phyloP scores from a whole-genome alignment of 371 early-diverging fungal genomes.

The Gilbertella persicaria region DNA sequence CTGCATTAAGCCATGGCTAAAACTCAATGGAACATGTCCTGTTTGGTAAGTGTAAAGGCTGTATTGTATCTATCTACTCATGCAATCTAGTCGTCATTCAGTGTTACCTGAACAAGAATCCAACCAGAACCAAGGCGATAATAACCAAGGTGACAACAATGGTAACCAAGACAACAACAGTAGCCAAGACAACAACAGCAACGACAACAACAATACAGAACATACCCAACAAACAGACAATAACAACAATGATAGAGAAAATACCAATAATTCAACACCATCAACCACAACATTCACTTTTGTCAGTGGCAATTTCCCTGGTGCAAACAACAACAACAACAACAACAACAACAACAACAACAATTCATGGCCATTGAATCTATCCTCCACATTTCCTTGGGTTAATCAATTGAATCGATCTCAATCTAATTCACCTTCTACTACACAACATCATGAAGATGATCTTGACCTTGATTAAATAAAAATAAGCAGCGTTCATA shows the following conservation, averaged over 20 bases:
- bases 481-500: no score
- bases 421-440: neutral
- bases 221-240: neutral
- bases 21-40: constrained; percentile 85
- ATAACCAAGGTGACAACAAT: constrained; percentile 4
- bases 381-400: constrained; percentile 12
- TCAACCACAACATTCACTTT: neutral
- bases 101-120: constrained; percentile 28
- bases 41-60: constrained; percentile 67
- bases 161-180: constrained; percentile 3
- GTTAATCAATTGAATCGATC: neutral
- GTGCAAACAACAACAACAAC: neutral
- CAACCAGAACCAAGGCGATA: constrained; percentile 1
- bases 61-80: neutral
- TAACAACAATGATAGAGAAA: neutral
- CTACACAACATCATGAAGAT: constrained; percentile 1
- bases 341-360: neutral
- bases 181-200: neutral
- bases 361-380: constrained; percentile 4
- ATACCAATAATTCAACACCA: neutral
- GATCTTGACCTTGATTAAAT: constrained; percentile 15
- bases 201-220: neutral
- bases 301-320: neutral
- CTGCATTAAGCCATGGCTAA: constrained; percentile 91
- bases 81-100: constrained; percentile 32